Evolutionary conservation across 306 rosid genomes (phyloP), one percentile per base, ranked within the genome.

Genomic region (Urtica urens): DNA sequence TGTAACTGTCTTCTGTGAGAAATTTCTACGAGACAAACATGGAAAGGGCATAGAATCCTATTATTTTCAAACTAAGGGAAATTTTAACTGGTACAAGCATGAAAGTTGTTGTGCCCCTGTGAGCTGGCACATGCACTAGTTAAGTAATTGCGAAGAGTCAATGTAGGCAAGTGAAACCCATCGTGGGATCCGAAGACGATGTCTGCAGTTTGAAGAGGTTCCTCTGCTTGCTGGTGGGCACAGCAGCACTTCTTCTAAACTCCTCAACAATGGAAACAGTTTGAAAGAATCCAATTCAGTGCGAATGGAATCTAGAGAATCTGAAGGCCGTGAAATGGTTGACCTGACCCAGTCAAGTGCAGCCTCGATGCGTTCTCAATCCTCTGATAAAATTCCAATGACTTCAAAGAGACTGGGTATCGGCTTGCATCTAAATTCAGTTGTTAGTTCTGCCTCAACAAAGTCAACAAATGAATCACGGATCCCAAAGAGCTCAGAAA

Each of bases 381-480:
- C 40, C 58, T 27, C 52, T 49, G 73, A 74, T 57, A 57, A 46
- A 44, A 23, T 64, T 53, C 58, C 43, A 33, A 12, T 63, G 48
- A 40, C 51, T 70, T 49, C 77, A 54, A 76, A 72, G 64, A 75
- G 77, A 52, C 60, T 72, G 25, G 75, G 81, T 21, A 72, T 72
- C 54, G 82, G 78, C 52, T 67, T 74, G 72, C 86, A 79, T 67
- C 69, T 77, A 70, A 81, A 79, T 67, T 76, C 87, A 69, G 65
- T 78, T 49, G 67, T 57, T 16, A 73, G 64, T 64, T 71, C 71
- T 61, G 58, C 78, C 73, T 73, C 87, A 1, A 50, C 61, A 59
- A 67, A 67, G 54, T 53, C 60, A 46, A 56, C 72, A 53, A 70
- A 66, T 55, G 58, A 71, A 7, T 46, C 62, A 64, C 33, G 71